Conservation (phyloP, 441 rosid species). For the Erodium chrysanthum region DNA sequence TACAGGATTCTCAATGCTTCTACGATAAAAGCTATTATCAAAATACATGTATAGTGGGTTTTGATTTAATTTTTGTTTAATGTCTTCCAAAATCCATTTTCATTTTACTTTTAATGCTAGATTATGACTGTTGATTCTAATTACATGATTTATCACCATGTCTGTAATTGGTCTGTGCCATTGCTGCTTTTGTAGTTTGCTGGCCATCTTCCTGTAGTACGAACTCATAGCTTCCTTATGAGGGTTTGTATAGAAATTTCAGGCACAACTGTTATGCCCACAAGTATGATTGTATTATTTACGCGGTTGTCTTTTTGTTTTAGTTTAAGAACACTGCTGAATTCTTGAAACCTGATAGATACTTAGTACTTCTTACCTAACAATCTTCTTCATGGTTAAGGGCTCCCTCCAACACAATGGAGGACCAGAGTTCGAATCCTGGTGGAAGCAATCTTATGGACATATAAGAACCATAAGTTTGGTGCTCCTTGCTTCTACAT, state of each 20-base stretch:
- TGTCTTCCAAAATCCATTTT: neutral
- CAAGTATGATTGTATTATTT: neutral
- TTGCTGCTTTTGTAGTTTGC: neutral
- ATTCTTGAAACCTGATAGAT: neutral
- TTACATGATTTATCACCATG: neutral
- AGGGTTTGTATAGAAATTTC: neutral
- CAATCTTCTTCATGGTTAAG: no score
- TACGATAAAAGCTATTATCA: neutral
- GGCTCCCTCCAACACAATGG: no score
- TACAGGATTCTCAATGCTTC: no score
- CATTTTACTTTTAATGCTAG: neutral
- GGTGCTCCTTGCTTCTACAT: no score
- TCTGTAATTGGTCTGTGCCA: neutral
- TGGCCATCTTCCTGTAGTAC: neutral
- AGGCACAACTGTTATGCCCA: neutral
- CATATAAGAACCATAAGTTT: no score
- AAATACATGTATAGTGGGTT: neutral
- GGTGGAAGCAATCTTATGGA: no score
- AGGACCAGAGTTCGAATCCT: no score
- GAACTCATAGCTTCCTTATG: neutral
- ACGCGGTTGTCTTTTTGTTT: neutral
- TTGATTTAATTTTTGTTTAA: neutral
- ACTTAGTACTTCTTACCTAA: neutral
- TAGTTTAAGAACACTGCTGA: neutral
- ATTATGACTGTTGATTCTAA: neutral